phyloP scores from a whole-genome alignment of 768 basidiomycete species.

The Mycena vitilis region DNA sequence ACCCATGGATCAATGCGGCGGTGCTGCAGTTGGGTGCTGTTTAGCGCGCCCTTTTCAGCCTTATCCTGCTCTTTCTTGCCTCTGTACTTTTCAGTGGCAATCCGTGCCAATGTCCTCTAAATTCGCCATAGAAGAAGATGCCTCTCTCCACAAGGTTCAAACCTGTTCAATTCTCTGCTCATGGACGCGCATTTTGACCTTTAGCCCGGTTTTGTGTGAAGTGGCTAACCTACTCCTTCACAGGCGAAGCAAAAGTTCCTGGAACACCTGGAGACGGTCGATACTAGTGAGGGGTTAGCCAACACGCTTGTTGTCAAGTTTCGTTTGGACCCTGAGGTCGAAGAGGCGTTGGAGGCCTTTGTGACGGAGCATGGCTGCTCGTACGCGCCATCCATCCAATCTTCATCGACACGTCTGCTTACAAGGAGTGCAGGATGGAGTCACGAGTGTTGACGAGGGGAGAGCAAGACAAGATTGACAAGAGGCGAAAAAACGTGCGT shows the following conservation, averaged over 20 bases:
- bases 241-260: constrained; percentile 26
- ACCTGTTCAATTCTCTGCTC: background rate
- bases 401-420: too few relatives aligned
- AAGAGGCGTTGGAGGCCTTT: constrained; percentile 3
- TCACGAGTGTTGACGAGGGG: constrained; percentile 5
- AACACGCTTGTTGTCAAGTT: constrained; percentile 21
- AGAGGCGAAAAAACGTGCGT: constrained; percentile 8
- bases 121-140: constrained; percentile 9
- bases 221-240: background rate
- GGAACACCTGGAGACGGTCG: constrained; percentile 16
- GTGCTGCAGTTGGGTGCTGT: too few relatives aligned
- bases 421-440: constrained; percentile 4
- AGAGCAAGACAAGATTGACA: constrained; percentile 22
- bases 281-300: constrained; percentile 9
- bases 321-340: background rate
- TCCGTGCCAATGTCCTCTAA: background rate
- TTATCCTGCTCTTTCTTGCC: background rate
- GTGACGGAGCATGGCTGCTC: constrained; percentile 19
- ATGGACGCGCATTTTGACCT: background rate
- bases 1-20: too few relatives aligned
- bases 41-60: too few relatives aligned
- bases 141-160: constrained; percentile 21
- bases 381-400: background rate
- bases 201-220: background rate
- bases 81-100: background rate